Evolutionary conservation across 1,139 yeast genomes (phyloP).

Genomic region (Lodderomyces metapsilosis): DNA sequence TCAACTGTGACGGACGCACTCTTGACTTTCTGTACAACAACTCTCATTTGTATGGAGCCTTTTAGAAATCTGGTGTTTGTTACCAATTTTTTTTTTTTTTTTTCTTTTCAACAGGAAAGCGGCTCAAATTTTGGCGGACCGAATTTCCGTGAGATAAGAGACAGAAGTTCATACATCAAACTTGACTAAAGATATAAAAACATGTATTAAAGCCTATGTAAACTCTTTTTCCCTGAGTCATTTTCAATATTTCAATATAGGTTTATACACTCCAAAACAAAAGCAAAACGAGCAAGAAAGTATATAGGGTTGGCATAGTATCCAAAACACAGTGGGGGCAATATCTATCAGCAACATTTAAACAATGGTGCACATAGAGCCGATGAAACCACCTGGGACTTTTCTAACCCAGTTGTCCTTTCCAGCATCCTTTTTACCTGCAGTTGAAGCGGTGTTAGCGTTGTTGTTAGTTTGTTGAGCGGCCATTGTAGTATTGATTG

Average conservation of each 20-base stretch:
- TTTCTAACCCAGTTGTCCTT: conserved; percentile 5
- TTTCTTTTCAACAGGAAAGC: not conserved
- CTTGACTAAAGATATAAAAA: not conserved
- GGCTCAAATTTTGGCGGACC: no score
- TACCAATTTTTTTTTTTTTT: not conserved
- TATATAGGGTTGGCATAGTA: no score
- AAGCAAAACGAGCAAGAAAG: not conserved
- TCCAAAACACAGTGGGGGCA: no score
- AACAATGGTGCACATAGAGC: conserved; percentile 3
- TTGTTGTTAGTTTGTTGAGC: conserved; percentile 8
- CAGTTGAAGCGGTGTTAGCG: conserved; percentile 1
- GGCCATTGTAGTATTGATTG: conserved; percentile 4
- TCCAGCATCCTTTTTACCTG: conserved; percentile 2
- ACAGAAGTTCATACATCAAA: no score
- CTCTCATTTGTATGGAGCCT: conserved; percentile 58
- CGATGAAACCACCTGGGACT: conserved; percentile 3
- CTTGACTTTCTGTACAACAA: conserved; percentile 85
- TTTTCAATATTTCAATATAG: not conserved
- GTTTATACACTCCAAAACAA: not conserved
- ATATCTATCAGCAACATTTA: not conserved
- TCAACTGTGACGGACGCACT: conserved; percentile 87
- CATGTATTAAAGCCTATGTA: not conserved
- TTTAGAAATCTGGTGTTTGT: not conserved
- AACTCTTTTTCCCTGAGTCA: no score
- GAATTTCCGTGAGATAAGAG: no score